Evolutionary conservation across 1,284 basidiomycete species (phyloP).

Genomic region (Cystobasidium slooffiae): DNA sequence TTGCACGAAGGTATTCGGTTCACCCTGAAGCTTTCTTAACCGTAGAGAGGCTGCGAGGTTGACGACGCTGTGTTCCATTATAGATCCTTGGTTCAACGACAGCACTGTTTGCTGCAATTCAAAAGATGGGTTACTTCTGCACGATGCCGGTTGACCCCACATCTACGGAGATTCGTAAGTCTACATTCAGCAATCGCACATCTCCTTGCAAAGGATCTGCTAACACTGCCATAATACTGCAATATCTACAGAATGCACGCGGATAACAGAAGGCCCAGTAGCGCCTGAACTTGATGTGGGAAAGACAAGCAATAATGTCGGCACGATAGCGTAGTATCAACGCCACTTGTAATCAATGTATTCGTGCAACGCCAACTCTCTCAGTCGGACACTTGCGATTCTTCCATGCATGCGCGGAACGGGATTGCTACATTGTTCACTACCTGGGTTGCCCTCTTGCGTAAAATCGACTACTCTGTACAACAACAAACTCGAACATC

Average conservation of each 20-base stretch:
- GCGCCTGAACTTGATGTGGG: constrained; percentile 42
- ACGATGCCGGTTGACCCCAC: constrained; percentile 50
- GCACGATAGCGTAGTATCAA: constrained; percentile 27
- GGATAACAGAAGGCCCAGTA: constrained; percentile 41
- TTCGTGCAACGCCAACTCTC: not conserved
- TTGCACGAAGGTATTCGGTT: constrained; percentile 33
- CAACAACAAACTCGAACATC: not conserved
- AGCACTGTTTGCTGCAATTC: constrained; percentile 47
- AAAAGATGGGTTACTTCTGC: constrained; percentile 52
- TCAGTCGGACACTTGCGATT: no score
- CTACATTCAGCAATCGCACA: constrained; percentile 1
- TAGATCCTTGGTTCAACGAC: constrained; percentile 29
- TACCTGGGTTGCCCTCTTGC: not conserved
- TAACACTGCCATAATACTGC: not conserved
- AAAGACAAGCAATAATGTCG: constrained; percentile 20
- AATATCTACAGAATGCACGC: constrained; percentile 34
- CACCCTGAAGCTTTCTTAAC: not conserved
- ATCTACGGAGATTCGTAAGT: constrained; percentile 49
- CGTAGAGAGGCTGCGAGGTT: no score
- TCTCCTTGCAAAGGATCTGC: not conserved
- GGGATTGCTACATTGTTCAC: constrained; percentile 8
- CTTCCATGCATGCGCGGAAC: no score
- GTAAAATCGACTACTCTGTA: not conserved
- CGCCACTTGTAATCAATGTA: not conserved
- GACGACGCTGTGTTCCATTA: not conserved